Evolutionary conservation across 495 filamentous ascomycete species (phyloP).

Genomic region (Penicillium lividum): DNA sequence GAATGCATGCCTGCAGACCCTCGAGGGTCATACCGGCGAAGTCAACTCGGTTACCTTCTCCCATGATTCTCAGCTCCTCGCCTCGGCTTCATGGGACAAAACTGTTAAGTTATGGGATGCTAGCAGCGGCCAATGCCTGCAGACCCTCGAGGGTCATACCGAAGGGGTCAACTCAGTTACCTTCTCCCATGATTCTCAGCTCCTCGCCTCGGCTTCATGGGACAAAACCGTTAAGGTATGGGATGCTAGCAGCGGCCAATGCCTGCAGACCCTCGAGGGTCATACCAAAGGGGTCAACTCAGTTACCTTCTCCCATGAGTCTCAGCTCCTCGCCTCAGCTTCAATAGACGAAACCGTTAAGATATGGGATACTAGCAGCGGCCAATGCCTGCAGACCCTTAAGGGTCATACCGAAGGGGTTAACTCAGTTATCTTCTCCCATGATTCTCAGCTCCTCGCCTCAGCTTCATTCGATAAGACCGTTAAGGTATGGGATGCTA

Average conservation of each 20-base stretch:
- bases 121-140: slow-evolving; percentile 16
- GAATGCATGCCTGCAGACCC: too few species aligned
- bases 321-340: slow-evolving; percentile 23
- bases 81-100: slow-evolving; percentile 5
- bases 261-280: slow-evolving; percentile 30
- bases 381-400: slow-evolving; percentile 2
- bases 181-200: slow-evolving; percentile 15
- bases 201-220: slow-evolving; percentile 24
- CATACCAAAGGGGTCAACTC: slow-evolving; percentile 17
- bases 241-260: slow-evolving; percentile 23
- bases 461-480: slow-evolving; percentile 20
- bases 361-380: slow-evolving; percentile 30
- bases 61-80: too few species aligned
- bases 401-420: background rate
- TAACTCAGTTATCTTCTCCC: background rate
- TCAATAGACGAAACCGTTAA: slow-evolving; percentile 27
- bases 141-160: slow-evolving; percentile 1
- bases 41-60: too few species aligned
- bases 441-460: slow-evolving; percentile 22
- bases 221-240: slow-evolving; percentile 26
- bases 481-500: slow-evolving; percentile 30
- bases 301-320: slow-evolving; percentile 26
- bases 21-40: too few species aligned
- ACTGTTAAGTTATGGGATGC: too few species aligned
- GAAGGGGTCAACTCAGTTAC: background rate